Percentiles rank a stretch among this genome's conserved stretches.
These are phyloP conservation scores for Keqinozyma sinolaborantium DNA, from an alignment of 1,139 yeast species.

Conservation along the genomic window DNA sequence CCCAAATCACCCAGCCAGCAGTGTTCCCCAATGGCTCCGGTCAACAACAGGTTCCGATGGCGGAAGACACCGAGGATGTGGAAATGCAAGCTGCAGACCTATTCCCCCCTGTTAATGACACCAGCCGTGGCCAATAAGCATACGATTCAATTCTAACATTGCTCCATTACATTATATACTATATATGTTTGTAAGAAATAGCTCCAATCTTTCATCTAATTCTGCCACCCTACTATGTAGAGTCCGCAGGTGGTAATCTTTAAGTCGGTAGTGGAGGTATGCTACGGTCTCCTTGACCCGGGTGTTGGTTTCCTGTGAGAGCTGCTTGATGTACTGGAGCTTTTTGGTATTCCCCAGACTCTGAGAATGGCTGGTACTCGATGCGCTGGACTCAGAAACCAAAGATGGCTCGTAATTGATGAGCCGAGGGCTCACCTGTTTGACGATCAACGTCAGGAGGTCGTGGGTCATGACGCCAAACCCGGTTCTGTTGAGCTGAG, in stretches of 20 bases:
- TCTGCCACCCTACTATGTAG: constrained; percentile 5
- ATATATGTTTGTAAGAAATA: no score
- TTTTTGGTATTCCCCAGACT: no score
- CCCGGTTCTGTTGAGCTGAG: no score
- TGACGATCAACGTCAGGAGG: no score
- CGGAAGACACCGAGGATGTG: constrained; percentile 31
- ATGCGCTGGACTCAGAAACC: no score
- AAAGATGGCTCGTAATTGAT: no score
- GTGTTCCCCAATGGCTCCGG: constrained; percentile 33
- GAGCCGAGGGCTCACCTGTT: no score
- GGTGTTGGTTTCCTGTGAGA: constrained; percentile 10
- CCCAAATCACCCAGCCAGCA: constrained; percentile 42
- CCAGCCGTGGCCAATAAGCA: background rate
- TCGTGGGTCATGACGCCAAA: no score
- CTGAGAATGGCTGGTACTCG: no score
- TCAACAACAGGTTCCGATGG: constrained; percentile 21
- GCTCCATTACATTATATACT: no score
- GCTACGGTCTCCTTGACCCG: constrained; percentile 18
- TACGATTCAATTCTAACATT: background rate
- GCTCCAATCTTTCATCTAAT: constrained; percentile 2
- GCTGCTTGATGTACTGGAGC: no score
- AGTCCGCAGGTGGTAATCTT: constrained; percentile 5
- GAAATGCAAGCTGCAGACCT: constrained; percentile 35
- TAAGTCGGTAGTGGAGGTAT: constrained; percentile 17
- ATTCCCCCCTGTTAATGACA: constrained; percentile 17